phyloP scores from a whole-genome alignment of 2,329 filamentous ascomycete genomes.

The Escovopsis sp. region DNA sequence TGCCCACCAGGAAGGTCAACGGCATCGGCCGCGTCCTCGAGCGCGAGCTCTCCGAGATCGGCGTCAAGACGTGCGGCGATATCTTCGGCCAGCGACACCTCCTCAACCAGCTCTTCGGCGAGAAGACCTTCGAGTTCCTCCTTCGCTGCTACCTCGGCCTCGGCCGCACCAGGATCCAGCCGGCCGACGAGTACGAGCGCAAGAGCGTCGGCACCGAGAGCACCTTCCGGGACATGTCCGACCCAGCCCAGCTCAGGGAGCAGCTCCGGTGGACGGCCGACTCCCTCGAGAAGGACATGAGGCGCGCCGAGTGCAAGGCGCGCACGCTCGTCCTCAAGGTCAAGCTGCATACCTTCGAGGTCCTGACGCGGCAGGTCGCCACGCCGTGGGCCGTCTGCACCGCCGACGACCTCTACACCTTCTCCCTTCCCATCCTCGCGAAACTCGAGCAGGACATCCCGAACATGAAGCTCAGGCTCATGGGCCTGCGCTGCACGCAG shows the following conservation, averaged over 20 bases:
- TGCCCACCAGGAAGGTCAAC: slow-evolving; percentile 84
- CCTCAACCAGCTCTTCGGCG: slow-evolving; percentile 66
- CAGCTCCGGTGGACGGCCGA: slow-evolving; percentile 72
- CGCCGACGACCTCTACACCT: slow-evolving; percentile 72
- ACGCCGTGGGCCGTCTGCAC: slow-evolving; percentile 55
- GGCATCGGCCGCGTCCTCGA: slow-evolving; percentile 91
- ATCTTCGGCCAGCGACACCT: slow-evolving; percentile 64
- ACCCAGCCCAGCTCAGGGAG: slow-evolving; percentile 50
- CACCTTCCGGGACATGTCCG: slow-evolving; percentile 70
- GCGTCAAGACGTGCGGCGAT: slow-evolving; percentile 76
- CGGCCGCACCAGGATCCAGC: slow-evolving; percentile 70
- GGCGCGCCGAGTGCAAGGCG: slow-evolving; percentile 67
- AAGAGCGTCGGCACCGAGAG: slow-evolving; percentile 91
- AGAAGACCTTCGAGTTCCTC: slow-evolving; percentile 80
- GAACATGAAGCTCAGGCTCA: slow-evolving; percentile 61
- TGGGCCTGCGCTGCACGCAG: slow-evolving; percentile 81
- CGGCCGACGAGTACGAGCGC: slow-evolving; percentile 75
- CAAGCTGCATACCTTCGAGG: slow-evolving; percentile 88
- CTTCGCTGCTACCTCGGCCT: slow-evolving; percentile 73
- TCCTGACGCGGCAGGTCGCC: slow-evolving; percentile 67
- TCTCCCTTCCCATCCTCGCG: slow-evolving; percentile 63
- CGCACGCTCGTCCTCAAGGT: slow-evolving; percentile 85
- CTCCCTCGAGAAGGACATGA: slow-evolving; percentile 75
- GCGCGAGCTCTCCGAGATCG: slow-evolving; percentile 74
- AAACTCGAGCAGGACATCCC: slow-evolving; percentile 78